A percentile compares a stretch with the other conserved stretches of the same genome.
These are phyloP conservation scores for Ephemerocybe angulata DNA, from an alignment of 768 basidiomycete species.

Conservation along the genomic window DNA sequence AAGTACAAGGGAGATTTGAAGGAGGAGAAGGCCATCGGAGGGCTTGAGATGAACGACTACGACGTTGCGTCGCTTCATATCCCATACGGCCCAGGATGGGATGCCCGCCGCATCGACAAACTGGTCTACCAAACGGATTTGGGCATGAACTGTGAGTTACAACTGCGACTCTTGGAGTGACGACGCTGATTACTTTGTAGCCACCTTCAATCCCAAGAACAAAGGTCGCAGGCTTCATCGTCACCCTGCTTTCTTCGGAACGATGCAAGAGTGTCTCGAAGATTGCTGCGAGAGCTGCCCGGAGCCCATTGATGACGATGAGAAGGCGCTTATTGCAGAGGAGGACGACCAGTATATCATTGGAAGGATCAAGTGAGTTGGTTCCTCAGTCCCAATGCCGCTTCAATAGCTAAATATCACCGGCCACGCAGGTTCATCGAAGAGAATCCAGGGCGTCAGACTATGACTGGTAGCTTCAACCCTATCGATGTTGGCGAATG, in stretches of 20 bases:
- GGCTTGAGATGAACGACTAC: slow-evolving; percentile 55
- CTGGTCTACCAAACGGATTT: slow-evolving; percentile 59
- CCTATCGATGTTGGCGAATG: slow-evolving; percentile 67
- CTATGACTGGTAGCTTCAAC: slow-evolving; percentile 59
- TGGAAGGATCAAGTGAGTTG: slow-evolving; percentile 49
- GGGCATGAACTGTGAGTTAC: slow-evolving; percentile 50
- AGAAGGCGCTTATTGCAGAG: slow-evolving; percentile 45
- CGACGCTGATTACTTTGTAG: slow-evolving; percentile 23
- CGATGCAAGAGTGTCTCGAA: slow-evolving; percentile 50
- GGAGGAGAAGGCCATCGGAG: slow-evolving; percentile 33
- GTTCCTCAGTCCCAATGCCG: slow-evolving; percentile 10
- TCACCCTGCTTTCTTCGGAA: slow-evolving; percentile 62
- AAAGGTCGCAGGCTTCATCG: slow-evolving; percentile 57
- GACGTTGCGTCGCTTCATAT: slow-evolving; percentile 53
- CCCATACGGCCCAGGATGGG: slow-evolving; percentile 61
- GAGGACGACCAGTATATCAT: slow-evolving; percentile 54
- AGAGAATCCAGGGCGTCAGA: slow-evolving; percentile 60
- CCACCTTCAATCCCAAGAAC: slow-evolving; percentile 62
- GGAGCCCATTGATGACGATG: slow-evolving; percentile 52
- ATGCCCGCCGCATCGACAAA: slow-evolving; percentile 52
- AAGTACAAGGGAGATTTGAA: slow-evolving; percentile 58
- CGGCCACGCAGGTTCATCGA: slow-evolving; percentile 45
- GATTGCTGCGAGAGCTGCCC: slow-evolving; percentile 68
- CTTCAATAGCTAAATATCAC: neutral
- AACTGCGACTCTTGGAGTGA: neutral